A percentile compares a stretch with the other conserved stretches of the same genome.
These are phyloP conservation scores for Alternaria panax DNA, from an alignment of 2,329 filamentous ascomycete species.

Conservation along the genomic window DNA sequence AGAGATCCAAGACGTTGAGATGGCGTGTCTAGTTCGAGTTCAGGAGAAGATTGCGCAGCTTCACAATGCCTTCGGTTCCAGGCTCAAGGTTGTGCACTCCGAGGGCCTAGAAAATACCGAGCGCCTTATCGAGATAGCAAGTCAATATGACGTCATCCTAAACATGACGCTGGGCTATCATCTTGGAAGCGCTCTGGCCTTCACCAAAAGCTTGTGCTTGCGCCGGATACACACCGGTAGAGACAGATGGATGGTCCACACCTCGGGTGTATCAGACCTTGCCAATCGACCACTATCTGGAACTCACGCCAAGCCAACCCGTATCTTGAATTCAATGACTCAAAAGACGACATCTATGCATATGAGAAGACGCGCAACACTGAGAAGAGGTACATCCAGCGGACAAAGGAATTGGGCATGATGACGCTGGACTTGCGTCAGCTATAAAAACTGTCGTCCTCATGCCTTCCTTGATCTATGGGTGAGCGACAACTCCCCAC, in stretches of 20 bases:
- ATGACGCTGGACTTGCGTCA: constrained; percentile 2
- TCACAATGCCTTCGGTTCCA: background rate
- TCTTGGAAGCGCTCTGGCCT: background rate
- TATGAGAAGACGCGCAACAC: constrained; percentile 5
- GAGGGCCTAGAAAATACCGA: constrained; percentile 1
- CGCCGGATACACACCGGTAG: background rate
- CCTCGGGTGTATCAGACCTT: constrained; percentile 5
- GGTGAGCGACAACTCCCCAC: background rate
- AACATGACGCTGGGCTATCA: constrained; percentile 6
- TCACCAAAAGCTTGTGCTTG: background rate
- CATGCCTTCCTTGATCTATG: constrained; percentile 5
- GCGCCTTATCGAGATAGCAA: constrained; percentile 5
- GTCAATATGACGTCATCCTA: constrained; percentile 4
- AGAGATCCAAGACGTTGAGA: background rate
- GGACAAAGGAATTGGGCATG: constrained; percentile 5
- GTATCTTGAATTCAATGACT: background rate
- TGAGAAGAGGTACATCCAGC: background rate
- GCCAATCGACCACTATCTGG: constrained; percentile 1
- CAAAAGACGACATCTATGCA: background rate
- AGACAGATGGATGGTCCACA: constrained; percentile 5
- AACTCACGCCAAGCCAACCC: background rate
- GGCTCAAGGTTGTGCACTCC: background rate
- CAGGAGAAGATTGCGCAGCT: constrained; percentile 1
- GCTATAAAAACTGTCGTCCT: constrained; percentile 3
- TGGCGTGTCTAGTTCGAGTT: constrained; percentile 3